Evolutionary conservation across 2,329 filamentous ascomycete genomes (phyloP), one percentile per base, ranked within the genome.

Genomic region (Talaromyces sp.): DNA sequence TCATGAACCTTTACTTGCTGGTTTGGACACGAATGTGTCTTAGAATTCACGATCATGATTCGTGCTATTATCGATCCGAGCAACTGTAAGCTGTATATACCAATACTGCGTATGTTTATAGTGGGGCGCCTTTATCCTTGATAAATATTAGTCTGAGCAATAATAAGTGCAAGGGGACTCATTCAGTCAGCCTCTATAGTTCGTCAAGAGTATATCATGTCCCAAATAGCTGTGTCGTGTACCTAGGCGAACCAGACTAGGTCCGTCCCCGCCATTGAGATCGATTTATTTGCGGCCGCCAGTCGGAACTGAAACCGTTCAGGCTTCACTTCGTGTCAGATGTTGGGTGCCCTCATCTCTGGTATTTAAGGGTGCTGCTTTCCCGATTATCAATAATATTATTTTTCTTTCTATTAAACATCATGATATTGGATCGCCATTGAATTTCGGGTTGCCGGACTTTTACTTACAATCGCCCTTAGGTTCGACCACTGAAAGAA

Each of bases 291-390:
- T 13, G 43, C 43, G 43, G 47, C 43, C 27, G 27, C 57, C 57
- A 48, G 47, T 52, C 58, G 37, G 50, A 27, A 48, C 48, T 65
- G 59, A 48, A 62, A 63, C 41, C 60, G 48, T 56, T 52, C 47
- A 37, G 24, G 47, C 58, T 62, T 65, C 35, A 66, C 48, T 27
- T 33, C 35, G 22, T 62, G 60, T 62, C 52, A 56, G 52, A 56
- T 37, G 33, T 39, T 24, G 33, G 33, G 48, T 31, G 14, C 11
- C 45, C 52, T 22, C 50, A 37, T 24, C 10, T 16, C 11, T 22
- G 19, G 52, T 37, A 37, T 37, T 37, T 22, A 56, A 56, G 52
- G 50, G 10, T 14, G 33, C 52, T 37, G n/a, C 33, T 56, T 39
- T 10, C 14, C 52, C 13, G 33, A 39, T 19, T 39, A 22, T 22